Base-by-base conservation (phyloP, 352 stramenopile genomes). In the Phytophthora kernoviae region DNA sequence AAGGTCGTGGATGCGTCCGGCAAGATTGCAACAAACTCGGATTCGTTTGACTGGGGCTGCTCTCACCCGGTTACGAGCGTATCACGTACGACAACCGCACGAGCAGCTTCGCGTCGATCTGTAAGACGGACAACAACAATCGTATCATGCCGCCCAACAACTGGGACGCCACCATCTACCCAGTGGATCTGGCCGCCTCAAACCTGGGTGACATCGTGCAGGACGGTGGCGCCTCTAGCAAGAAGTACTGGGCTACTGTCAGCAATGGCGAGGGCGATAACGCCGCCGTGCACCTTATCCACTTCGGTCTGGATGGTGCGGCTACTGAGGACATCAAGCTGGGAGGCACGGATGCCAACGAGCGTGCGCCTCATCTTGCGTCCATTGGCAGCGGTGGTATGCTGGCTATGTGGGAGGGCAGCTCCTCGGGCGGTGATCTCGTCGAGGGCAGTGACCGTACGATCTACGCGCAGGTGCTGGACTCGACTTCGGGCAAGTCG, bases 41-140 rank as follows among this genome's bases (percentile, higher is more conserved):
- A 73, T 51, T 65, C 72, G 39, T 84, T 84, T 36, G 72, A 77
- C 45, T 79, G 69, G 63, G 75, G 75, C 21, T 84, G 72, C 69
- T 84, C 75, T 33, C 71, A 84, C 69, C 81, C 68, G 2, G 71
- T 53, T 84, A 81, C 57, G 75, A 84, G 54, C 70, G 75, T 20
- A 71, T 84, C 44, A 67, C 74, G 26, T 84, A 76, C 53, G 74
- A 81, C 63, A 54, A 68, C 26, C 70, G 70, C 39, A 51, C 61
- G 14, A 61, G 72, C n/a, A 44, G 68, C 48, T 81, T 76, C 45
- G 71, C 72, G 4, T 70, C 56, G 41, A 81, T 81, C 51, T 79
- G 75, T 20, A 84, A 81, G 65, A 84, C 75, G 11, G 75, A 84
- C 75, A 81, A 64, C 75, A 84, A 79, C 65, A 81, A 84, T 69